Base-by-base conservation (phyloP, 1,139 yeast genomes). In the Scheffersomyces parashehatae region DNA sequence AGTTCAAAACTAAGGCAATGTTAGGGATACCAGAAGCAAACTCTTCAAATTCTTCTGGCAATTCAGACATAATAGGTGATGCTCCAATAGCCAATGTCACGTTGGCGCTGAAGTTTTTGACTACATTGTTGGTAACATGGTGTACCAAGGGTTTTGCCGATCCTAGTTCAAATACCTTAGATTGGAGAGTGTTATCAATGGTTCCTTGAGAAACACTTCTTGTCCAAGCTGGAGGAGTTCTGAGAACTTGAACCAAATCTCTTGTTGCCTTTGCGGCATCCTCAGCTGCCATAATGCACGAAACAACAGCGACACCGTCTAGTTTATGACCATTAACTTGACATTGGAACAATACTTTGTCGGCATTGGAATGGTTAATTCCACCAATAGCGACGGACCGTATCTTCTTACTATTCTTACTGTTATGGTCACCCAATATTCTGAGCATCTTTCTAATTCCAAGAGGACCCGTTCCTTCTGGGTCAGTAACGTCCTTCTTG, bases 11-110 rank as follows among this genome's bases (percentile, higher is more conserved):
- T 30, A 89, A 67, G 0, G 84, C 77, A 3, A 81, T 64, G 39
- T 75, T 64, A 6, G 85, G 81, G n/a, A 63, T 52, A 6, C 75
- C 67, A 0, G 64, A 47, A 0, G 95, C 81, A 47, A 91, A 73
- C 29, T 87, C 95, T 9, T 63, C 77, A 54, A 77, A 89, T 59
- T 91, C 97, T 1, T 71, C 78, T 0, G 72, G 54, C 37, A 83
- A 72, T 55, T 88, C 96, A n/a, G 95, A 85, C 97, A 91, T 91
- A 20, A 88, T 83, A 2, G 98, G 97, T 2, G 95, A 84, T 0
- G 86, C 95, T 2, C 96, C 96, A 24, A 85, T 67, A 0, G 97
- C 90, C 43, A 91, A 68, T 0, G 95, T 82, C n/a, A 88, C 87
- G 56, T 91, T 90, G 28, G 98, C 97, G 50, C 90, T 85, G 58